Evolutionary conservation across 1,284 basidiomycete genomes (phyloP).

Genomic region (Ceratobasidium theobromae): DNA sequence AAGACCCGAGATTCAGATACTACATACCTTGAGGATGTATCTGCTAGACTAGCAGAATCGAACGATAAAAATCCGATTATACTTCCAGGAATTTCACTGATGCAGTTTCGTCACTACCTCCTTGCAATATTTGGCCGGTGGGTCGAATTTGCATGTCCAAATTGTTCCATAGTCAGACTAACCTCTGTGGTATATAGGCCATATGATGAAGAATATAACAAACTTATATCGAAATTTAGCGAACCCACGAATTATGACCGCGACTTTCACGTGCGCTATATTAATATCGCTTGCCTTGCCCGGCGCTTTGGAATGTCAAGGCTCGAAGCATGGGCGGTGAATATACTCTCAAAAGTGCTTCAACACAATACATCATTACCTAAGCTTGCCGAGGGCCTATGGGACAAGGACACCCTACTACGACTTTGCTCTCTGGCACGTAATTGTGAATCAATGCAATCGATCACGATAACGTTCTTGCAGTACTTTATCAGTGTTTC

Average conservation of each 20-base stretch:
- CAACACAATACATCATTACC: background rate
- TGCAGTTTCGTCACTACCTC: background rate
- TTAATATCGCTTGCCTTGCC: background rate
- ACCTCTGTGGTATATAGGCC: background rate
- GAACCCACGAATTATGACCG: background rate
- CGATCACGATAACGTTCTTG: too few relatives aligned
- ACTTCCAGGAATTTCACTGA: background rate
- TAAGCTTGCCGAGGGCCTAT: background rate
- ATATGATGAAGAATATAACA: background rate
- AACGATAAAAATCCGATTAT: background rate
- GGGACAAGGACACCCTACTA: background rate
- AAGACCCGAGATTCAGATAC: too few relatives aligned
- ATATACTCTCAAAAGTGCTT: too few relatives aligned
- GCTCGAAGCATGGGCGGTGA: background rate
- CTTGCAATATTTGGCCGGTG: background rate
- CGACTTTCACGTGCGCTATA: background rate
- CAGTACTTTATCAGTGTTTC: background rate
- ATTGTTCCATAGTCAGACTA: background rate
- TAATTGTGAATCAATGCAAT: background rate
- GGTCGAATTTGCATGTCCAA: background rate
- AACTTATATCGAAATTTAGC: background rate
- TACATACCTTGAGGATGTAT: background rate
- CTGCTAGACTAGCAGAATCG: background rate
- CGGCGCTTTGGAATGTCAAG: background rate
- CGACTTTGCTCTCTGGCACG: background rate